Conservation (phyloP, 129 eudicot genomes). For the Tagetes erecta region DNA sequence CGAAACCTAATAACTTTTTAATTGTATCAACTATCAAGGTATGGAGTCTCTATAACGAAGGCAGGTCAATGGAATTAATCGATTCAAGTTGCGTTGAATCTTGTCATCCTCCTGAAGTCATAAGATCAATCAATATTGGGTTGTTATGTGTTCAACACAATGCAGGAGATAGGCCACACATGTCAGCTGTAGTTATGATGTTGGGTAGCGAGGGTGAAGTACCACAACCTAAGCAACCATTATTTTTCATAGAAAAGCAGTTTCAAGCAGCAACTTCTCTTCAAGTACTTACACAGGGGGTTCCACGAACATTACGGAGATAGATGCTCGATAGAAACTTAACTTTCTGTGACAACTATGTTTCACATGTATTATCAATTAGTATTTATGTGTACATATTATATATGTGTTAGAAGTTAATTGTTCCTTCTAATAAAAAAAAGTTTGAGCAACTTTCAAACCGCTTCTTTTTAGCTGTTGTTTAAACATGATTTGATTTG, state of each 20-base stretch:
- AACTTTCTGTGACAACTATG: neutral
- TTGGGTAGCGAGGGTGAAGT: neutral
- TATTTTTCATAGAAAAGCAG: neutral
- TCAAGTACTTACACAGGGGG: constrained; percentile 3
- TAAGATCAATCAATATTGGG: neutral
- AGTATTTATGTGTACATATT: no score
- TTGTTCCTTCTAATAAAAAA: no score
- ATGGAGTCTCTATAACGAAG: neutral
- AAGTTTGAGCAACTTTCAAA: no score
- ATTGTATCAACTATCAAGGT: neutral
- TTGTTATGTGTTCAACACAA: constrained; percentile 3
- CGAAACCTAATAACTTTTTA: neutral
- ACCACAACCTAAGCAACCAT: neutral
- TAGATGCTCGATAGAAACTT: neutral
- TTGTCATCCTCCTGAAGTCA: neutral
- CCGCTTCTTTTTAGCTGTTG: no score
- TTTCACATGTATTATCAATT: neutral
- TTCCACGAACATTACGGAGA: neutral
- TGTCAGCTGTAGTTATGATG: neutral
- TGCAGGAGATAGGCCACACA: neutral
- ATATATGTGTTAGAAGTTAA: no score
- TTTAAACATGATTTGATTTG: no score
- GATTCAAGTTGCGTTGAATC: neutral
- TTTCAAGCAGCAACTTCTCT: neutral
- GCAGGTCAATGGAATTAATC: neutral